Evolutionary conservation across 805 yeast genomes (phyloP), one percentile per base, ranked within the genome.

Genomic region (Saturnispora mendoncae): DNA sequence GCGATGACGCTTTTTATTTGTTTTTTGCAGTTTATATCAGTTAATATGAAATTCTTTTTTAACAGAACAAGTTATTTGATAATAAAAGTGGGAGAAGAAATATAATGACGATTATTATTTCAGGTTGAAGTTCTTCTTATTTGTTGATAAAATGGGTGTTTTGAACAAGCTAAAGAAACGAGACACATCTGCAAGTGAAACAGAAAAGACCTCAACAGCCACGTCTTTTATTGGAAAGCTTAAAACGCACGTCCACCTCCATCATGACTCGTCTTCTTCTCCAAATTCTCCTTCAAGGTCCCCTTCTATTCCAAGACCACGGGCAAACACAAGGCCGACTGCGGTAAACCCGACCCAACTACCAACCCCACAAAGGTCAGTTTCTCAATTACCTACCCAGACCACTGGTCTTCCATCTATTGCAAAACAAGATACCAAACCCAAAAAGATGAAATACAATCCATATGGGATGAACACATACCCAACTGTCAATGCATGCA

Each of bases 371-470:
- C 34, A 28, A n/a, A 14, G 39, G 19, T 26, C 34, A 12, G 38
- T 39, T n/a, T 20, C 38, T 8, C 20, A 39, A 21, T 23, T 40
- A 21, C 43, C 43, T 4, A 40, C 43, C 20, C 39, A 34, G 21
- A 40, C 43, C 5, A 40, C 29, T 3, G 64, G 61, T 2, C 47
- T 60, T 28, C 64, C 64, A 5, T 58, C 64, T 4, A 47, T 59
- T 30, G 49, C 52, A 23, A 56, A 51, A 23, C 21, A 37, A 1
- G 52, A 53, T 26, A 52, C 48, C 31, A 48, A 52, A 6, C 35
- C 47, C 4, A 34, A 47, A 13, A 76, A 72, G 44, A 65, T 77
- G 53, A 71, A 69, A 33, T 80, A 78, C 57, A 79, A 79, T 51
- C 86, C 86, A 2, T 80, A 75, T 54, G 86, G 85, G 1, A 26